Base-by-base conservation (phyloP, 2,329 filamentous ascomycete species). In the Aspergillus ibericus region DNA sequence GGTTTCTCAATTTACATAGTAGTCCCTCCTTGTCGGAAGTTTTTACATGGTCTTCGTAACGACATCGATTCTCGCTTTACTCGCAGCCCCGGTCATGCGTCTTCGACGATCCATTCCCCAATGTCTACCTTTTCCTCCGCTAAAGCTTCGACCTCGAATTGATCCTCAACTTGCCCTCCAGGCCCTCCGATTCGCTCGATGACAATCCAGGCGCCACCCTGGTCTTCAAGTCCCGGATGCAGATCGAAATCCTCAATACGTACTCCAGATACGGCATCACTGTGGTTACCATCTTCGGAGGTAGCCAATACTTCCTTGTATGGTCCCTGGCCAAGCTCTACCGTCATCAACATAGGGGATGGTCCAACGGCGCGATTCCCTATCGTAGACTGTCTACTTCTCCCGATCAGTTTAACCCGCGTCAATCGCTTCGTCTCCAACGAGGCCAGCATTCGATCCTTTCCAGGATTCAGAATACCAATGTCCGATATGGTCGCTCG, bases 231-330 rank as follows among this genome's bases (percentile, higher is more conserved):
- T n/a, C 79, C 81, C 0, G 91, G 89, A 46, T 87, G 85, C 42
- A 96, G 76, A 75, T 96, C 88, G 53, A 96, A 82, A 63, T 93
- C 88, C 13, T 85, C 80, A 1, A 89, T 90, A 50, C 90, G 83
- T 25, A 96, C 81, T 0, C 85, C 86, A 58, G 82, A 80, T 5
- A 82, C 81, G 18, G 82, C 82, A 73, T 96, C 90, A 47, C 85
- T 85, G 69, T 92, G 95, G 60, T 88, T 86, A 5, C 90, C 90
- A n/a, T 85, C 81, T n/a, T 85, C 87, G 1, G 88, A 92, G 1
- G 83, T 80, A 1, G 86, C 86, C 27, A 96, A 70, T 10, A 87
- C 80, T 3, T 80, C 78, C 61, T 87, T 86, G 65, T 90, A 84
- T 1, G 89, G 87, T 0, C 90, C 90, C 66, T 85, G 85, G 15